These are phyloP conservation scores for Thoreauomyces humboldtii DNA, from an alignment of 192 early-diverging fungal genomes.

Conservation along the genomic window DNA sequence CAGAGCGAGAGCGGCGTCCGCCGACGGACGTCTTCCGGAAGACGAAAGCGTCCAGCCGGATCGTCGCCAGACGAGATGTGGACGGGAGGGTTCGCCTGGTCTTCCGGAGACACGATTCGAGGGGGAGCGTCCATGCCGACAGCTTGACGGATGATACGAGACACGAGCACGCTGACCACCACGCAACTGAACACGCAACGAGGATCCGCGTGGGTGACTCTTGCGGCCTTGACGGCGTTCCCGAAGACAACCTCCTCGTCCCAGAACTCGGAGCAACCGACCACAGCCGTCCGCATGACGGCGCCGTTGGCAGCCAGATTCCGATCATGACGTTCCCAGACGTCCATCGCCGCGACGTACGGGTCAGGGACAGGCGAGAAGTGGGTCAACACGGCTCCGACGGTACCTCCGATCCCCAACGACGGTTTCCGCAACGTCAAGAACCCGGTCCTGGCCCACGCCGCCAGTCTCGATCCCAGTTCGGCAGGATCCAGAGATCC, in stretches of 20 bases:
- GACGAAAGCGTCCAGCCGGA: too few species aligned
- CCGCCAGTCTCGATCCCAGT: constrained; percentile 48
- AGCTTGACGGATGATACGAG: too few species aligned
- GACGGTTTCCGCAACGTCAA: constrained; percentile 55
- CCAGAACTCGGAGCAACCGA: constrained; percentile 23
- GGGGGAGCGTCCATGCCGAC: not conserved
- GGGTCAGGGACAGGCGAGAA: constrained; percentile 49
- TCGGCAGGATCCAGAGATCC: constrained; percentile 43
- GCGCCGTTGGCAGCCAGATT: constrained; percentile 45
- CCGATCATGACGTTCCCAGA: constrained; percentile 31
- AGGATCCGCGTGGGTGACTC: constrained; percentile 49
- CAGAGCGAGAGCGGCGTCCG: not conserved
- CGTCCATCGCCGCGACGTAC: constrained; percentile 31
- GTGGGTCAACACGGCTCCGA: constrained; percentile 46
- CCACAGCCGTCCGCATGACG: constrained; percentile 41
- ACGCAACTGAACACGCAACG: constrained; percentile 42
- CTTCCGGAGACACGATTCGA: too few species aligned
- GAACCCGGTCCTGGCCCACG: constrained; percentile 54
- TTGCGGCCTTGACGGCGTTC: constrained; percentile 21
- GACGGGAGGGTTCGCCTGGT: too few species aligned
- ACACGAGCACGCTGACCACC: constrained; percentile 30
- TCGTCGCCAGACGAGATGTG: too few species aligned
- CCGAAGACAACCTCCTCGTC: not conserved
- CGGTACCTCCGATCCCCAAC: constrained; percentile 54
- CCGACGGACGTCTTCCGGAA: not conserved